phyloP scores from a whole-genome alignment of 208 protist species.

The Acanthamoeba comandoni region DNA sequence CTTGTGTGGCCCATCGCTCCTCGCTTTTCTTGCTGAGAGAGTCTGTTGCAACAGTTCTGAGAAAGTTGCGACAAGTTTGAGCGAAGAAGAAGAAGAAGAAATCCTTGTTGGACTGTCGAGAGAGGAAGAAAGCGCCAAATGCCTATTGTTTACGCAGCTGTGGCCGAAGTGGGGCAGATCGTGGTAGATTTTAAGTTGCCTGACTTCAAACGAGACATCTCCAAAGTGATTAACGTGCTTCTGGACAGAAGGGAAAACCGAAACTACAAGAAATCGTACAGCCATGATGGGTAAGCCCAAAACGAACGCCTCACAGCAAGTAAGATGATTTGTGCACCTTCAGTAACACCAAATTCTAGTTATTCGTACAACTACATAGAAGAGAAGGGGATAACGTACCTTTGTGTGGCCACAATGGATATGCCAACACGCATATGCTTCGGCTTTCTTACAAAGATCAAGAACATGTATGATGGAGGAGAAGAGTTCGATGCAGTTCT shows the following conservation, averaged over 20 bases:
- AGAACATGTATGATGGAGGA: constrained; percentile 38
- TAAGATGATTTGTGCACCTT: background rate
- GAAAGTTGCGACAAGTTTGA: background rate
- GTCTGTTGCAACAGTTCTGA: background rate
- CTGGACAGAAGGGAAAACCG: constrained; percentile 50
- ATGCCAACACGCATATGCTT: constrained; percentile 18
- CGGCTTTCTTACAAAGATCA: constrained; percentile 55
- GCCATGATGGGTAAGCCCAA: constrained; percentile 54
- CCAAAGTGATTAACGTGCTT: constrained; percentile 43
- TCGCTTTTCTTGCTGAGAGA: too few species aligned
- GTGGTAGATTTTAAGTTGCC: constrained; percentile 1
- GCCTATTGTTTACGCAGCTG: constrained; percentile 60
- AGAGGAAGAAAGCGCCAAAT: constrained; percentile 25
- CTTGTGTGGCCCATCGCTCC: too few species aligned
- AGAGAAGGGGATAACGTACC: constrained; percentile 20
- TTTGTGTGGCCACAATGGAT: constrained; percentile 49
- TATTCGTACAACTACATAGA: constrained; percentile 62
- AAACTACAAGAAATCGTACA: constrained; percentile 73
- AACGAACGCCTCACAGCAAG: background rate
- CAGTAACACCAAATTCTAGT: background rate
- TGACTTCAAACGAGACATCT: background rate
- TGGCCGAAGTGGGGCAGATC: constrained; percentile 24
- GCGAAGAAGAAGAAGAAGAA: too few species aligned
- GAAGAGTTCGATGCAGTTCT: constrained; percentile 44
- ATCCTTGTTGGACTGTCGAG: too few species aligned